Conservation (phyloP, 768 basidiomycete genomes). For the Boletus speciosus region DNA sequence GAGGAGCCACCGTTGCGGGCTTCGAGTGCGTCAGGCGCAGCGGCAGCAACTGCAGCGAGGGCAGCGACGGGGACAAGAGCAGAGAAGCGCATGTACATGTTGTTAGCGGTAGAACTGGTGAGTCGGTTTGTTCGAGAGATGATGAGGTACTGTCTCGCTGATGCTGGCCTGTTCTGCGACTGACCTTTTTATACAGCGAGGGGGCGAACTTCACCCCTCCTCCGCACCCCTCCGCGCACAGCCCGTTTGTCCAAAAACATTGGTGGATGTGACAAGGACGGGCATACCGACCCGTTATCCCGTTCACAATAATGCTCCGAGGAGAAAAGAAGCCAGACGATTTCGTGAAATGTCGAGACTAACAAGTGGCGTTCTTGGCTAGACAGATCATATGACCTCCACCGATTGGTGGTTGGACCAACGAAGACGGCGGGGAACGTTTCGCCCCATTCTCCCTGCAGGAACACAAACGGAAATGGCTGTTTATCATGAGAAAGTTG, state of each 20-base stretch:
- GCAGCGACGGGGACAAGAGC: slow-evolving; percentile 9
- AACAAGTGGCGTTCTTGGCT: too few species aligned
- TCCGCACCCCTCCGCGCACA: neutral
- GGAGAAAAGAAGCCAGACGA: neutral
- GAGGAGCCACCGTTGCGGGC: neutral
- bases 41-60: slow-evolving; percentile 4
- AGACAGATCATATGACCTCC: neutral
- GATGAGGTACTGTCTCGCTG: neutral
- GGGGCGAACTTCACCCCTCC: neutral
- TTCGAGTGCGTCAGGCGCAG: slow-evolving; percentile 3
- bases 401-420: too few species aligned
- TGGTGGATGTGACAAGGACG: neutral
- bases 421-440: too few species aligned
- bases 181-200: slow-evolving; percentile 8
- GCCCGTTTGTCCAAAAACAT: neutral
- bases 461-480: too few species aligned
- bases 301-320: neutral
- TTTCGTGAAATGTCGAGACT: neutral
- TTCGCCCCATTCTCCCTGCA: neutral
- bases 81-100: slow-evolving; percentile 10
- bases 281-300: neutral
- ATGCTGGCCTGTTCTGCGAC: neutral
- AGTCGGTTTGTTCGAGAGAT: neutral
- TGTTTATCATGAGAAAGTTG: too few species aligned
- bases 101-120: neutral